Evolutionary conservation across 805 yeast species (phyloP).

Genomic region (Metschnikowia hibisci): DNA sequence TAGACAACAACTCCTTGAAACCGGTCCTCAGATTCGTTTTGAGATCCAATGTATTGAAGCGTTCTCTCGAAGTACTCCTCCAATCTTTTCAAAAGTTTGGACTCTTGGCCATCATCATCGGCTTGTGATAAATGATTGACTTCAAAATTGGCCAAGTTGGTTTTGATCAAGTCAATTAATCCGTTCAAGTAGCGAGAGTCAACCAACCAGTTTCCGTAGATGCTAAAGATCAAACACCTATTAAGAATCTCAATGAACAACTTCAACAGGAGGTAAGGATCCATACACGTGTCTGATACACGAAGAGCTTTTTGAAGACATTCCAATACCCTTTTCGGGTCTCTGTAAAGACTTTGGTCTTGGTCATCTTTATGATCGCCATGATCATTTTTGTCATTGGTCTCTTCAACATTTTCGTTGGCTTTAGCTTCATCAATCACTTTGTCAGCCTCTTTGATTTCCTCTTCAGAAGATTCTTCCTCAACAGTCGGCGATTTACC

Average conservation of each 20-base stretch:
- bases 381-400: constrained; percentile 21
- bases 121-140: constrained; percentile 24
- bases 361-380: constrained; percentile 14
- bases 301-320: constrained; percentile 85
- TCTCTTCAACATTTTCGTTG: constrained; percentile 15
- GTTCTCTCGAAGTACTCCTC: constrained; percentile 59
- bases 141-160: constrained; percentile 50
- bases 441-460: neutral
- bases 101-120: constrained; percentile 25
- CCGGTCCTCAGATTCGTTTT: constrained; percentile 65
- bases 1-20: constrained; percentile 46
- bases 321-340: constrained; percentile 76
- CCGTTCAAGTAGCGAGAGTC: constrained; percentile 79
- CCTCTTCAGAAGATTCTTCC: neutral
- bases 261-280: constrained; percentile 65
- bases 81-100: constrained; percentile 26
- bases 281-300: constrained; percentile 94
- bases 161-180: constrained; percentile 73
- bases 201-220: constrained; percentile 70
- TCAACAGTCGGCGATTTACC: constrained; percentile 27
- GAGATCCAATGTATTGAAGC: constrained; percentile 62
- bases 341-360: constrained; percentile 26
- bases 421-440: constrained; percentile 21
- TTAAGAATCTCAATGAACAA: constrained; percentile 87
- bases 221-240: constrained; percentile 78